Evolutionary conservation across 345 rosid species (phyloP).

Genomic region (Citrus unshiu): DNA sequence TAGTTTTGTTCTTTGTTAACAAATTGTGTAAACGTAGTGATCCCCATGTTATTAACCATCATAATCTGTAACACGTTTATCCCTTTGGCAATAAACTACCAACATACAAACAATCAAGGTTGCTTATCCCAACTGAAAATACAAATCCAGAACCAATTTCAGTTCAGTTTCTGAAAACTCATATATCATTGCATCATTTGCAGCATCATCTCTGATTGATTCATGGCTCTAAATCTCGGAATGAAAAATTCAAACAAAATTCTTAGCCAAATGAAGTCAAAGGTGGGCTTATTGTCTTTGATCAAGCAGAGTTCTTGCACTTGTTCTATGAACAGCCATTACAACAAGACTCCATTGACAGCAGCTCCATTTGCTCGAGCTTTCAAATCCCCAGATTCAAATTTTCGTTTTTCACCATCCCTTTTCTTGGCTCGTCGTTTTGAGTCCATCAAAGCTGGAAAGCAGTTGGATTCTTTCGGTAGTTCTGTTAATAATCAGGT

Average conservation of each 20-base stretch:
- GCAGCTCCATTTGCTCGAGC: neutral
- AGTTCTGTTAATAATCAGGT: slow-evolving; percentile 17
- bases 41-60: neutral
- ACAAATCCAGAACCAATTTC: neutral
- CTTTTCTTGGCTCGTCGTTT: slow-evolving; percentile 22
- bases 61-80: neutral
- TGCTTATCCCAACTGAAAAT: neutral
- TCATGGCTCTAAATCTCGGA: slow-evolving; percentile 27
- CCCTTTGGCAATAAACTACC: no score
- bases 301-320: neutral
- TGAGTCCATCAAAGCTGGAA: slow-evolving; percentile 27
- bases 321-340: neutral
- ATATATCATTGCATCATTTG: neutral
- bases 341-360: neutral
- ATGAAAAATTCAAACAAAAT: slow-evolving; percentile 18
- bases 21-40: neutral
- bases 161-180: neutral
- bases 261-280: slow-evolving; percentile 22
- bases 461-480: neutral
- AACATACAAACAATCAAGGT: neutral
- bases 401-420: neutral
- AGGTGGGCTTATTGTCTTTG: slow-evolving; percentile 12
- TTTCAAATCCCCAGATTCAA: slow-evolving; percentile 11
- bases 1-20: no score
- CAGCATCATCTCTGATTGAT: neutral